A percentile compares a stretch with the other conserved stretches of the same genome.
Evolutionary conservation across 306 rosid species (phyloP).

Genomic region (Cucumis hystrix): DNA sequence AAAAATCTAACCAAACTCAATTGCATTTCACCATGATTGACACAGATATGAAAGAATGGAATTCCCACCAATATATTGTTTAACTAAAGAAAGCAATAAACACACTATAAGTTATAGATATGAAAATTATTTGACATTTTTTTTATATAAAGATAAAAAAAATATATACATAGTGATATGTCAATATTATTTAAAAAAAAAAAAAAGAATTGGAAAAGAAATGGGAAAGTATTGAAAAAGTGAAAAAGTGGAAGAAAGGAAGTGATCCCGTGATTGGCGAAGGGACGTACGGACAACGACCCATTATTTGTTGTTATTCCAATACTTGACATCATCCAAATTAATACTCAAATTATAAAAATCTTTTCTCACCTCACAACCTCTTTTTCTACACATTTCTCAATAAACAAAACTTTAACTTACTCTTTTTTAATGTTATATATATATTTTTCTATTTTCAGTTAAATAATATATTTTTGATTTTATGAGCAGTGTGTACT

Average conservation of each 20-base stretch:
- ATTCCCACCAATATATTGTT: too few relatives aligned
- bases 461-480: not conserved
- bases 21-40: too few relatives aligned
- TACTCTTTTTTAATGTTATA: not conserved
- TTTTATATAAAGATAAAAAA: too few relatives aligned
- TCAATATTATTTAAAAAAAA: too few relatives aligned
- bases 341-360: not conserved
- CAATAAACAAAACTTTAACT: not conserved
- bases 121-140: too few relatives aligned
- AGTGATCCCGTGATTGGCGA: slow-evolving; percentile 2
- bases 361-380: not conserved
- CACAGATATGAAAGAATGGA: too few relatives aligned
- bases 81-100: too few relatives aligned
- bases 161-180: too few relatives aligned
- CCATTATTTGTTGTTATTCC: not conserved
- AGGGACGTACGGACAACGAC: not conserved
- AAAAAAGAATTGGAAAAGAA: too few relatives aligned
- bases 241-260: not conserved
- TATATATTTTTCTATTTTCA: not conserved
- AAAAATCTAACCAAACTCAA: too few relatives aligned
- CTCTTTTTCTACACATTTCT: not conserved
- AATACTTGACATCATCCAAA: not conserved
- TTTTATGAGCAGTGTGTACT: too few relatives aligned
- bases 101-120: too few relatives aligned
- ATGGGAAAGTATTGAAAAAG: not conserved